Evolutionary conservation across 768 basidiomycete genomes (phyloP), one percentile per base, ranked within the genome.

Genomic region (Pisolithus albus): DNA sequence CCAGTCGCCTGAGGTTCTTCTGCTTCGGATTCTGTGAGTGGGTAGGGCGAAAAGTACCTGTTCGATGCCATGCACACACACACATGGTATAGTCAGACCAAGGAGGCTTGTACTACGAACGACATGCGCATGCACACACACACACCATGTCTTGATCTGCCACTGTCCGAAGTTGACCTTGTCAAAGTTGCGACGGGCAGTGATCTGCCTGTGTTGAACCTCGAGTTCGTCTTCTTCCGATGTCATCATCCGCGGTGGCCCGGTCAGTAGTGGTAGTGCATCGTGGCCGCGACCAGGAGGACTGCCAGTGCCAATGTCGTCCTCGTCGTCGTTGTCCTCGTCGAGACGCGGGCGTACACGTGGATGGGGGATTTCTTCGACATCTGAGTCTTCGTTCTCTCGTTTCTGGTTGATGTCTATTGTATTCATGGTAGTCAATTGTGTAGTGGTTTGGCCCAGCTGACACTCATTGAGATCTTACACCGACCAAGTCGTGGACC

Each of bases 11-110:
- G 21, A 19, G 61, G 64, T 24, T 84, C 83, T 46, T 84, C 80
- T 48, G 72, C 64, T 54, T 91, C 88, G 7, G 74, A 68, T 59
- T 92, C 88, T 18, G 75, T 74, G 23, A 87, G 68, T 15, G 93
- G 92, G 65, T 94, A 95, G 1, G 93, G 93, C 2, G 93, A 96
- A 65, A 88, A 92, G 70, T 94, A 94, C 89, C 92, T 93, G 56
- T 5, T 39, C 7, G 49, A 30, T 26, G 18, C 42, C 10, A 7
- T 26, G 1, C 26, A 26, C 11, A 43, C 21, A 23, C 26, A 26
- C 11, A 43, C 21, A 23, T 4, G 21, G 21, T 23, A 21, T 52
- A 28, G 34, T 49, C 42, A 18, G 18, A n/a, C 49, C 18, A 11
- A 42, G 19, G 23, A 40, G 38, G 44, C 39, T n/a, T 15, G 32